phyloP scores from a whole-genome alignment of 495 filamentous ascomycete genomes.

The Hypoxylon fuscum region DNA sequence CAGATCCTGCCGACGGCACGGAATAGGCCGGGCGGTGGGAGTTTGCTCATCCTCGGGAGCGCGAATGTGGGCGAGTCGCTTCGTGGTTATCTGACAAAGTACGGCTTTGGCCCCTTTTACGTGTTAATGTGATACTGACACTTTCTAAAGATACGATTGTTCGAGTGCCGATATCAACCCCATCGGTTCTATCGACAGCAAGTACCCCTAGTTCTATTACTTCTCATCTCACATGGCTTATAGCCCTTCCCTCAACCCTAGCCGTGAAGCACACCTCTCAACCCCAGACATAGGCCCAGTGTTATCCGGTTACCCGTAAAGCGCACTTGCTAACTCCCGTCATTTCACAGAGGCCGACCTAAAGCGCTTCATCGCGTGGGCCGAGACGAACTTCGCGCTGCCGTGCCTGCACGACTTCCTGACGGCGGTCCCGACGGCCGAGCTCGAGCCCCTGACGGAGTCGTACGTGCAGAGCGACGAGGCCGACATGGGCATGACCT shows the following conservation, averaged over 20 bases:
- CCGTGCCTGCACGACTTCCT: conserved; percentile 80
- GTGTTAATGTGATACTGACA: neutral
- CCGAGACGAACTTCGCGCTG: conserved; percentile 67
- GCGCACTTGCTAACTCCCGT: neutral
- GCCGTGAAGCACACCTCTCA: too few species aligned
- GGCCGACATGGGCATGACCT: conserved; percentile 61
- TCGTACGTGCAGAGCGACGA: conserved; percentile 76
- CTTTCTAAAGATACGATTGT: conserved; percentile 24
- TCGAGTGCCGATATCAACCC: conserved; percentile 69
- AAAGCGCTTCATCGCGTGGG: conserved; percentile 79
- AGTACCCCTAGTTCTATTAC: neutral
- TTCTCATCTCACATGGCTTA: neutral
- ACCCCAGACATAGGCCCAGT: too few species aligned
- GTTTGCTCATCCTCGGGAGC: conserved; percentile 51
- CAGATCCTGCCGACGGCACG: conserved; percentile 73
- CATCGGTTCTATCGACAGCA: conserved; percentile 76
- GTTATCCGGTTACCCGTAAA: neutral
- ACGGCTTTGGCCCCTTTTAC: conserved; percentile 4
- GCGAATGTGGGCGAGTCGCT: conserved; percentile 66
- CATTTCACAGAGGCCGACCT: conserved; percentile 63
- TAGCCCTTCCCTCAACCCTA: neutral
- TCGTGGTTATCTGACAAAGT: conserved; percentile 66
- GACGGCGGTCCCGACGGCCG: conserved; percentile 79
- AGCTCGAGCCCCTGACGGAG: conserved; percentile 81
- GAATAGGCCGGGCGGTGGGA: conserved; percentile 57